Evolutionary conservation across 352 stramenopile species (phyloP).

Genomic region (Globisporangium echinulatum): DNA sequence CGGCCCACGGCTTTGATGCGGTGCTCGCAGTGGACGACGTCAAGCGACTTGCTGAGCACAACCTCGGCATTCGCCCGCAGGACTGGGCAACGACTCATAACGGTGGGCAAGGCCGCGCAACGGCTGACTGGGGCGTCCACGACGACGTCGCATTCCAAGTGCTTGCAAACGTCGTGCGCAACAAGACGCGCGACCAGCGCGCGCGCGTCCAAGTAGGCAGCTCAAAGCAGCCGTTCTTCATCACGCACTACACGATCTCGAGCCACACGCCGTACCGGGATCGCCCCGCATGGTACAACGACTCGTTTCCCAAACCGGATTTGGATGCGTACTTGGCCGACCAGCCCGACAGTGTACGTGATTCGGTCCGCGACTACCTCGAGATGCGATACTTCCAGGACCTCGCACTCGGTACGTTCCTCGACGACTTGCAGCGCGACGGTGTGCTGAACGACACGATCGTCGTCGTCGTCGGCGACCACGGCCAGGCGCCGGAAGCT

Average conservation of each 20-base stretch:
- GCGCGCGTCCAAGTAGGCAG: conserved; percentile 15
- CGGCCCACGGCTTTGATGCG: conserved; percentile 40
- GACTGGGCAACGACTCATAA: conserved; percentile 23
- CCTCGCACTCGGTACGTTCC: conserved; percentile 38
- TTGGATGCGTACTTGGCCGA: conserved; percentile 28
- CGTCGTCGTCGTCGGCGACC: conserved; percentile 44
- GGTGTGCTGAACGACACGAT: conserved; percentile 48
- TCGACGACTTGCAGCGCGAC: conserved; percentile 36
- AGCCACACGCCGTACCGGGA: conserved; percentile 37
- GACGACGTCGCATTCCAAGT: conserved; percentile 44
- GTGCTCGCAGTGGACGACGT: conserved; percentile 35
- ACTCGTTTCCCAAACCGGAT: conserved; percentile 17
- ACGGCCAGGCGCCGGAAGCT: conserved; percentile 37
- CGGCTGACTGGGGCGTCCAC: conserved; percentile 39
- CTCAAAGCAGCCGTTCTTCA: conserved; percentile 34
- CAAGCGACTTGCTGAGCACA: conserved; percentile 25
- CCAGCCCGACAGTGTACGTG: conserved; percentile 1
- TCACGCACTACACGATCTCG: conserved; percentile 57
- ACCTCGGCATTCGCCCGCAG: conserved; percentile 23
- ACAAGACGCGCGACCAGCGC: conserved; percentile 32
- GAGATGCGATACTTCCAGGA: conserved; percentile 49
- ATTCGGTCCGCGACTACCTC: conserved; percentile 26
- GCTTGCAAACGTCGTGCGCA: conserved; percentile 39
- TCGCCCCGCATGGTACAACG: conserved; percentile 30
- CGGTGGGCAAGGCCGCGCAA: conserved; percentile 9